Percentiles rank a stretch among this genome's conserved stretches.
Evolutionary conservation across 148 eudicot genomes (phyloP).

Genomic region (Cornus suecica): DNA sequence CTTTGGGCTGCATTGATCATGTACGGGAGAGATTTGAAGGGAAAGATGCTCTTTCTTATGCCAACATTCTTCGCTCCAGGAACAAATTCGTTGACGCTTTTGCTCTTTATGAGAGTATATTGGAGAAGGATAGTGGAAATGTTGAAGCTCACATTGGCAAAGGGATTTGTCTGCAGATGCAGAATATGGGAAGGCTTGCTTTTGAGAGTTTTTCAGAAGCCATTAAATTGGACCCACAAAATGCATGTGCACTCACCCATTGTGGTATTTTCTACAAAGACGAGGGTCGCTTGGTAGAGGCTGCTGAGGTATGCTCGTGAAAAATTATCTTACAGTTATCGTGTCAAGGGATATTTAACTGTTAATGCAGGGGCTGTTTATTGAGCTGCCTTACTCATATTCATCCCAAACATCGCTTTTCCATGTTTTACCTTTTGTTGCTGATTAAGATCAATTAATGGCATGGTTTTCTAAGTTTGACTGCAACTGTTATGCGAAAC

Average conservation of each 20-base stretch:
- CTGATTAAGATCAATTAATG: not conserved
- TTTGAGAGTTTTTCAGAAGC: constrained; percentile 87
- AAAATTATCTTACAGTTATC: not conserved
- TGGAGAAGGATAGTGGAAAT: constrained; percentile 71
- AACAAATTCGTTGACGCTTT: constrained; percentile 86
- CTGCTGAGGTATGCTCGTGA: constrained; percentile 76
- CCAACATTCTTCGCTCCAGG: constrained; percentile 85
- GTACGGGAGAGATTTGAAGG: constrained; percentile 38
- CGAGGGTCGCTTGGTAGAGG: constrained; percentile 84
- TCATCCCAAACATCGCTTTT: not conserved
- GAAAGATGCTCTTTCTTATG: constrained; percentile 72
- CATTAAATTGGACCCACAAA: constrained; percentile 73
- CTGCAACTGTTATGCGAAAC: not conserved
- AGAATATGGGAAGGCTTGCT: constrained; percentile 68
- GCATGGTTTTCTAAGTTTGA: not conserved
- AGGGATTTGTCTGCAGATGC: constrained; percentile 94
- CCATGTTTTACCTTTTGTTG: not conserved
- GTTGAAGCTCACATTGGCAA: constrained; percentile 89
- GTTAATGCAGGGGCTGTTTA: not conserved
- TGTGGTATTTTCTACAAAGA: constrained; percentile 93
- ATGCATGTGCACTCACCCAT: constrained; percentile 92
- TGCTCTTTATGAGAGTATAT: constrained; percentile 60
- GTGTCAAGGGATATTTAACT: too few relatives aligned
- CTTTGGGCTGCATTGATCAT: constrained; percentile 33
- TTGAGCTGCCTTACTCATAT: not conserved